A percentile compares a stretch with the other conserved stretches of the same genome.
These are phyloP conservation scores for Elymus sibiricus DNA, from an alignment of 176 grass and related monocot genomes.

Conservation along the genomic window DNA sequence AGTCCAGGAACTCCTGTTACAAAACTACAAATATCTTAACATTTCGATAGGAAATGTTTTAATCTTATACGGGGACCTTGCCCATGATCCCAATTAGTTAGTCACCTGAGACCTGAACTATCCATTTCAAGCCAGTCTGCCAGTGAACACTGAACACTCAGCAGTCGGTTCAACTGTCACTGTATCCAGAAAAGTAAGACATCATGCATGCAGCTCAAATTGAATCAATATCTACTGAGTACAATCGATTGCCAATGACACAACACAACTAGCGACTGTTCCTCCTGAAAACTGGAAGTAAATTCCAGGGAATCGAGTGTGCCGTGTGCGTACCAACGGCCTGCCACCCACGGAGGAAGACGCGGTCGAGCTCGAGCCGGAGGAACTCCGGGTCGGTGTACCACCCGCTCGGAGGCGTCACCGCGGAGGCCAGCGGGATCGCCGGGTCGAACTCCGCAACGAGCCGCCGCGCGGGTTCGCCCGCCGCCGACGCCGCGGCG, in stretches of 20 bases:
- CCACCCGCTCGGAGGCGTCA: constrained; percentile 76
- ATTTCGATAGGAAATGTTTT: neutral
- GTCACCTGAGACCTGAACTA: neutral
- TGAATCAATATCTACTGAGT: neutral
- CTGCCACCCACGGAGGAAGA: constrained; percentile 85
- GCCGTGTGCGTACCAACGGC: constrained; percentile 62
- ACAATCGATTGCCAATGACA: neutral
- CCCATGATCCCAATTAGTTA: neutral
- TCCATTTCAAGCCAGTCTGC: neutral
- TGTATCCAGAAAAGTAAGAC: neutral
- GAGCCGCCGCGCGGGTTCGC: constrained; percentile 27
- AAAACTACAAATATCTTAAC: neutral
- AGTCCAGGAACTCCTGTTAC: neutral
- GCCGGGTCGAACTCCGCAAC: constrained; percentile 63
- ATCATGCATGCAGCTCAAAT: neutral
- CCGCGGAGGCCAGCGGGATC: constrained; percentile 49
- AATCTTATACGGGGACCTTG: neutral
- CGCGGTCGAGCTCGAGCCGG: constrained; percentile 60
- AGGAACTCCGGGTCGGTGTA: constrained; percentile 65
- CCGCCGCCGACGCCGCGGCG: neutral
- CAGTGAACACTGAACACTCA: neutral
- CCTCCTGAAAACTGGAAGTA: neutral
- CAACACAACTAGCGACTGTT: neutral
- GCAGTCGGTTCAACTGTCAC: neutral
- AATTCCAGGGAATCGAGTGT: neutral